Evolutionary conservation across 768 basidiomycete genomes (phyloP).

Genomic region (Hydnomerulius pinastri): DNA sequence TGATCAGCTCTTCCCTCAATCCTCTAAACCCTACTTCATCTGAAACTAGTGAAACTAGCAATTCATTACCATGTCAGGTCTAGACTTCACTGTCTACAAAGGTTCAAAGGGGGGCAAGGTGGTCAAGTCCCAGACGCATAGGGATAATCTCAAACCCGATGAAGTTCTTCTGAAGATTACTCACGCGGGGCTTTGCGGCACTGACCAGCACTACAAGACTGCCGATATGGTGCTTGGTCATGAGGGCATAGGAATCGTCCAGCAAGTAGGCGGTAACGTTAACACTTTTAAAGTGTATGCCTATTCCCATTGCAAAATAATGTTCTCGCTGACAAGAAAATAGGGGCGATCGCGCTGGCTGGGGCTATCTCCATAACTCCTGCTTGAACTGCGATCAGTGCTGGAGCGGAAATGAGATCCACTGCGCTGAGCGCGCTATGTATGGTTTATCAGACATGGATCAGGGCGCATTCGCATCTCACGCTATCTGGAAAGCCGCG

Average conservation of each 20-base stretch:
- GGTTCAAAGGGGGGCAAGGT: slow-evolving; percentile 23
- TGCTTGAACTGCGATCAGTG: slow-evolving; percentile 38
- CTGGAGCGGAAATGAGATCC: slow-evolving; percentile 33
- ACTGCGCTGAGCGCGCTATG: slow-evolving; percentile 25
- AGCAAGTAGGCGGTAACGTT: slow-evolving; percentile 34
- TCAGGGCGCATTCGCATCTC: slow-evolving; percentile 37
- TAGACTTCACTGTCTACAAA: slow-evolving; percentile 34
- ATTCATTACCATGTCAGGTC: slow-evolving; percentile 14
- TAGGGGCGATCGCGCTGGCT: slow-evolving; percentile 39
- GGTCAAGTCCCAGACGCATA: slow-evolving; percentile 17
- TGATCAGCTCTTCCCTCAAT: too few species aligned
- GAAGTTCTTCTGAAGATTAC: slow-evolving; percentile 35
- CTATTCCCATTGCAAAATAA: neutral
- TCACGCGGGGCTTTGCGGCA: slow-evolving; percentile 40
- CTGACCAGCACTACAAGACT: slow-evolving; percentile 36
- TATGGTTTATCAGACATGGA: slow-evolving; percentile 29
- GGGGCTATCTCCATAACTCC: slow-evolving; percentile 35
- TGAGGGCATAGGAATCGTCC: slow-evolving; percentile 39
- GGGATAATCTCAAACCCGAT: slow-evolving; percentile 20
- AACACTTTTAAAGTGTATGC: slow-evolving; percentile 35
- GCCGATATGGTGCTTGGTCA: slow-evolving; percentile 41
- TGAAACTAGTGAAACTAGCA: neutral
- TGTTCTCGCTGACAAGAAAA: neutral
- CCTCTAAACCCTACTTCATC: neutral
- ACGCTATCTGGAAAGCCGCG: slow-evolving; percentile 35